Conservation (phyloP, 805 yeast species). For the Candida glaebosa region DNA sequence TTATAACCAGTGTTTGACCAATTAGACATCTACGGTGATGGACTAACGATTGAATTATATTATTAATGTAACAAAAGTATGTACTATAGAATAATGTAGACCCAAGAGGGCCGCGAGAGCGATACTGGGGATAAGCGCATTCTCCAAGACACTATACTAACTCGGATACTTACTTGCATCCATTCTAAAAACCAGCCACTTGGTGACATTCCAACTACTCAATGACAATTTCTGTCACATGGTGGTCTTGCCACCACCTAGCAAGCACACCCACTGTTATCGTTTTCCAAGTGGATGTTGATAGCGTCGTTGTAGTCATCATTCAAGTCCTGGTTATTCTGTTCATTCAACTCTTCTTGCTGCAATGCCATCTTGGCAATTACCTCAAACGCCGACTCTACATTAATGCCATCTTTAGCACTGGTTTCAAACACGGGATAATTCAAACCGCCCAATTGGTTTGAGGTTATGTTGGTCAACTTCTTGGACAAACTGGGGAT, state of each 20-base stretch:
- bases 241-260: constrained; percentile 27
- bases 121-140: too few species aligned
- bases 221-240: background rate
- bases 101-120: too few species aligned
- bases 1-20: too few species aligned
- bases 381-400: constrained; percentile 93
- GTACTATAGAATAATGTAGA: background rate
- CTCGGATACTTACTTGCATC: too few species aligned
- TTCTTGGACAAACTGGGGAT: constrained; percentile 56
- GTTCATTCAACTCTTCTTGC: constrained; percentile 90
- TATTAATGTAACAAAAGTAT: too few species aligned
- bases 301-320: constrained; percentile 97
- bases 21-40: too few species aligned
- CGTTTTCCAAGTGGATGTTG: constrained; percentile 88
- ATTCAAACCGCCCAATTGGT: constrained; percentile 58
- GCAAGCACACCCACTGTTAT: constrained; percentile 72
- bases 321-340: constrained; percentile 48
- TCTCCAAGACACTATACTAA: too few species aligned
- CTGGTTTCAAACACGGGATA: constrained; percentile 93
- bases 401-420: constrained; percentile 95
- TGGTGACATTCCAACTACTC: background rate
- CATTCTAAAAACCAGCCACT: too few species aligned
- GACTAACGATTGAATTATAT: background rate
- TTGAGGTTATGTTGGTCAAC: constrained; percentile 42
- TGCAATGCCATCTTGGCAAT: constrained; percentile 93